Evolutionary conservation across 2,329 filamentous ascomycete genomes (phyloP), one percentile per base, ranked within the genome.

Genomic region (Mollisia scopiformis): DNA sequence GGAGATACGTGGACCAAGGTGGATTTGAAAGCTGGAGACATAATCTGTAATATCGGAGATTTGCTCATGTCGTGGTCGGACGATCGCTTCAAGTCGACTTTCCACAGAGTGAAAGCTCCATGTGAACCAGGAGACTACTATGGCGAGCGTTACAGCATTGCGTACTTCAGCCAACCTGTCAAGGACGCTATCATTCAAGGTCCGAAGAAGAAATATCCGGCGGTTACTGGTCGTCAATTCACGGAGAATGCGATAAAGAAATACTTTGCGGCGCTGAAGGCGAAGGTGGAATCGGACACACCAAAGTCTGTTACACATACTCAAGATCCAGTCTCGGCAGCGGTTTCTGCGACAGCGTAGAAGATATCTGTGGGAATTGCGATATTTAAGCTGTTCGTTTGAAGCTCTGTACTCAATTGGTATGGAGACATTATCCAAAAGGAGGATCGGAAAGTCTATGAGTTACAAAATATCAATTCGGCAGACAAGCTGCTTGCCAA

Each of bases 51-150:
- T 65, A 85, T 88, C 61, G 86, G 86, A 6, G 86, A 88, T 67
- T 75, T 88, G 58, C 77, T 89, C 11, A 88, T 88, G 85, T 82
- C 78, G 33, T 87, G 85, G 84, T 84, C 80, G 27, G 86, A 88
- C 69, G 86, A 88, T 71, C 79, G 84, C 21, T 87, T 88, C 76
- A 88, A 88, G 73, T 85, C 81, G 31, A 87, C 85, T 0, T 84
- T 86, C 56, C 86, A 88, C 71, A 81, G 85, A 7, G 85, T 88
- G 61, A 85, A 85, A 72, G 82, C 84, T 1, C 84, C 84, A 0
- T 78, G 75, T 37, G 82, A 87, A 1, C 76, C 75, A 0, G 78
- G 81, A 47, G 78, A 80, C 62, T 85, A 80, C 68, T 87, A 80
- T 66, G 83, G 83, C 7, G 80, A 84, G 66, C 77, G 85, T 37